A percentile compares a stretch with the other conserved stretches of the same genome.
Conservation (phyloP, 345 rosid species). For the Eucalyptus erythrocorys region DNA sequence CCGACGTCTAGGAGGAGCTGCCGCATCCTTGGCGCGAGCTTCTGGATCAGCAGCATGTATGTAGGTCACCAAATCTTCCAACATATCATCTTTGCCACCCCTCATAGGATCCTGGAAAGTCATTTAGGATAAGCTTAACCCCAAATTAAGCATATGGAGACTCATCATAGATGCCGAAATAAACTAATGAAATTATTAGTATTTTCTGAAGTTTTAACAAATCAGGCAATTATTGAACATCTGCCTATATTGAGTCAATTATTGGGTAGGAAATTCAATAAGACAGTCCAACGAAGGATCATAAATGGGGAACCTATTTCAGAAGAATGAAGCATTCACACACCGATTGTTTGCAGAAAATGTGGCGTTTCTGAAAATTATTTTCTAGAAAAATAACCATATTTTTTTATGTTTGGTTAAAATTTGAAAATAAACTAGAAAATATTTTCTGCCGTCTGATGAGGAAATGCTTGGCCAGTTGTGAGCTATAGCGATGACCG, state of each 20-base stretch:
- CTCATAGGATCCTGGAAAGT: slow-evolving; percentile 91
- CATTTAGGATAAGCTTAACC: background rate
- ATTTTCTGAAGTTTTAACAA: background rate
- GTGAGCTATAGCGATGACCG: no score
- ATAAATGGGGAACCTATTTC: background rate
- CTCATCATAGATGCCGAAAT: background rate
- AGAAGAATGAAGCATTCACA: background rate
- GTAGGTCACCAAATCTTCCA: slow-evolving; percentile 63
- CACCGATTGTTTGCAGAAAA: no score
- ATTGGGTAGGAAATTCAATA: background rate
- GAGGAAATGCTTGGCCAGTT: no score
- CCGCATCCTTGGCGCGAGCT: slow-evolving; percentile 39
- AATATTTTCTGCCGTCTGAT: no score
- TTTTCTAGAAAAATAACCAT: no score
- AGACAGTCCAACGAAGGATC: background rate
- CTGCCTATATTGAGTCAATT: background rate
- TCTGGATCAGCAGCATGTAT: slow-evolving; percentile 48
- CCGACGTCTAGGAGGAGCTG: slow-evolving; percentile 63
- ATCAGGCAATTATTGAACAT: background rate
- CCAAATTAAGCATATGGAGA: background rate
- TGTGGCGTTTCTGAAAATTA: no score
- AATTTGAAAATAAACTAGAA: no score
- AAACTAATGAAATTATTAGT: background rate
- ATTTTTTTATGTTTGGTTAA: no score
- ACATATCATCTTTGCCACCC: slow-evolving; percentile 82